Evolutionary conservation across 116 monocot species (phyloP).

Genomic region (Cymodocea nodosa): DNA sequence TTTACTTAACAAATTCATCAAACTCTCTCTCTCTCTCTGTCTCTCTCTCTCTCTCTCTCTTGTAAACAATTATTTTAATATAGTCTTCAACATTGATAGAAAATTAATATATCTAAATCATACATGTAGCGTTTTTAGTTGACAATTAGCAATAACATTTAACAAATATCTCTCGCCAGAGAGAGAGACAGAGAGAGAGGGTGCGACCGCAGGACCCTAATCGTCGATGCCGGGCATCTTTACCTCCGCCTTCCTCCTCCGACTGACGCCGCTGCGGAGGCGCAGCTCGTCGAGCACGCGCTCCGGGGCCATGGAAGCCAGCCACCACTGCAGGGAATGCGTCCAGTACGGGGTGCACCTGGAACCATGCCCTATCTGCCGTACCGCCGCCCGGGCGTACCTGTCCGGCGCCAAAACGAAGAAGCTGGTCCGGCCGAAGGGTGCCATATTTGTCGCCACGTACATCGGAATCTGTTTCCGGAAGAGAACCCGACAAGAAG

Average conservation of each 20-base stretch:
- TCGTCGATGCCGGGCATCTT: no score
- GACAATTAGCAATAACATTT: no score
- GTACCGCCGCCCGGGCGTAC: slow-evolving; percentile 29
- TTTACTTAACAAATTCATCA: no score
- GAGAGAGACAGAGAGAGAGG: no score
- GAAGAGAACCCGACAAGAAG: neutral
- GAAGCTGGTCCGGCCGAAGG: slow-evolving; percentile 19
- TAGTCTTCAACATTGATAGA: no score
- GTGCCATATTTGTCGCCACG: slow-evolving; percentile 46
- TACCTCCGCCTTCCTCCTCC: neutral
- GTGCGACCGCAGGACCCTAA: no score
- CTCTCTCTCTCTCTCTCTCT: no score
- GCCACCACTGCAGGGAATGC: slow-evolving; percentile 38
- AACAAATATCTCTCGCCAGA: no score
- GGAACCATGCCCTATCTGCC: slow-evolving; percentile 33
- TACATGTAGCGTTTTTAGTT: no score
- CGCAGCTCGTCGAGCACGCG: neutral
- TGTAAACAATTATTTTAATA: no score
- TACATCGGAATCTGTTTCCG: slow-evolving; percentile 36
- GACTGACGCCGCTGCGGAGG: neutral
- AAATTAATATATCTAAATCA: no score
- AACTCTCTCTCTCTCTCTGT: no score
- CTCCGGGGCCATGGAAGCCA: slow-evolving; percentile 10
- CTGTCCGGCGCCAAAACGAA: slow-evolving; percentile 31
- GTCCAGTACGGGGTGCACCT: slow-evolving; percentile 48